These are phyloP conservation scores for Petunia hybrid DNA, from an alignment of 305 asterid species.

Conservation along the genomic window DNA sequence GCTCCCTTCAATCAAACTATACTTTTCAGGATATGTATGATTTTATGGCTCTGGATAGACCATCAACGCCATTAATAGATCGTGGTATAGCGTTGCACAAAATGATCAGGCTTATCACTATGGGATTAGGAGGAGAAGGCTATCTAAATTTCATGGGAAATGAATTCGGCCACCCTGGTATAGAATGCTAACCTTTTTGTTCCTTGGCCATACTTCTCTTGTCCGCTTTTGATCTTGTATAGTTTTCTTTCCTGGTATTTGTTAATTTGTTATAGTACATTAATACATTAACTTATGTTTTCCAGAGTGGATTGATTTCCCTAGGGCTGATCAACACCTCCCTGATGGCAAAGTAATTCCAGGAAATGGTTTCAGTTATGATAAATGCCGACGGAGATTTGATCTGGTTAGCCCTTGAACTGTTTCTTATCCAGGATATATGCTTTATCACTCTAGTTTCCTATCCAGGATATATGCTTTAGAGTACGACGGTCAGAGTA, in stretches of 20 bases:
- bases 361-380: constrained; percentile 85
- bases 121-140: constrained; percentile 99
- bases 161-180: constrained; percentile 99
- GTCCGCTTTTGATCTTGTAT: not conserved
- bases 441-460: not conserved
- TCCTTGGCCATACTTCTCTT: not conserved
- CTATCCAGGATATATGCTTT: constrained; percentile 16
- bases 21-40: constrained; percentile 96
- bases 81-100: constrained; percentile 99
- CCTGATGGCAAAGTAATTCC: constrained; percentile 74
- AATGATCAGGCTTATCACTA: constrained; percentile 96
- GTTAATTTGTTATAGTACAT: constrained; percentile 29
- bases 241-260: constrained; percentile 29
- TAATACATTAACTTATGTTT: constrained; percentile 34
- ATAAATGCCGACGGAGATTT: constrained; percentile 97
- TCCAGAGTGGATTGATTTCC: constrained; percentile 99
- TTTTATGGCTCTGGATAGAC: constrained; percentile 97
- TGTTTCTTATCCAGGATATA: constrained; percentile 7
- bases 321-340: constrained; percentile 86
- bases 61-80: constrained; percentile 88
- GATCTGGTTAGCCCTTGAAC: constrained; percentile 71
- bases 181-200: constrained; percentile 25
- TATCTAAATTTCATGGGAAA: constrained; percentile 99
- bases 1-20: not conserved
- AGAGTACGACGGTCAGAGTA: constrained; percentile 13